These are phyloP conservation scores for Chlamydomonas incerta DNA, from an alignment of 139 green algal genomes.

Conservation along the genomic window DNA sequence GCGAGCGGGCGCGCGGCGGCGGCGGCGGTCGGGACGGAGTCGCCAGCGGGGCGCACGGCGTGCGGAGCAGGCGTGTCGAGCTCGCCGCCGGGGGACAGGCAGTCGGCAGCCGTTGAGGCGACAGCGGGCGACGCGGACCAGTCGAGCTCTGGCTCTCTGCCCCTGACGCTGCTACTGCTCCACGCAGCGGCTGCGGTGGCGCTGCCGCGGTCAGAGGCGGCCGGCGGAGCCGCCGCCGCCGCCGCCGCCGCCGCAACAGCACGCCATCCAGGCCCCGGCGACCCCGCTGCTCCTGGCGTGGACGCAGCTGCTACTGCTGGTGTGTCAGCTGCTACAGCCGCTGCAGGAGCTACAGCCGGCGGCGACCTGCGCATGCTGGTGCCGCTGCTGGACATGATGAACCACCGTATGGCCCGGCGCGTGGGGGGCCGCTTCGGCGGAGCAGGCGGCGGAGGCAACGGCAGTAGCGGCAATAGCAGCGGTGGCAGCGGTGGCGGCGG, in stretches of 20 bases:
- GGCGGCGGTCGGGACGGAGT: too few species aligned
- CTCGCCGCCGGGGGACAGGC: too few species aligned
- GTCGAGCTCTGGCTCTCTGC: too few species aligned
- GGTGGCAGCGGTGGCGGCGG: neutral
- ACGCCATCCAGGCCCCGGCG: too few species aligned
- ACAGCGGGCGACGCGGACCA: too few species aligned
- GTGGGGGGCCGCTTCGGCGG: neutral
- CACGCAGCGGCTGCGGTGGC: too few species aligned
- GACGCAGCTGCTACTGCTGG: neutral
- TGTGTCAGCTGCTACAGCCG: neutral
- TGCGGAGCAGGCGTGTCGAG: too few species aligned
- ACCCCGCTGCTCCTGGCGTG: neutral
- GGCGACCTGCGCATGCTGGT: conserved; percentile 25
- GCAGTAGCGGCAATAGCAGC: neutral
- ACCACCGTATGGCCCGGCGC: neutral
- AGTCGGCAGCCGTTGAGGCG: neutral
- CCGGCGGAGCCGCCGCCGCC: neutral
- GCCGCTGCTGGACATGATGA: conserved; percentile 30
- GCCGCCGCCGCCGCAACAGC: too few species aligned
- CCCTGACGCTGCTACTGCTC: too few species aligned
- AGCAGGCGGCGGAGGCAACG: too few species aligned
- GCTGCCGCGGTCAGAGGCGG: neutral
- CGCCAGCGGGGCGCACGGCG: too few species aligned
- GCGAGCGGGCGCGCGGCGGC: too few species aligned
- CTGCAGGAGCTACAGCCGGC: neutral